Percentiles rank a stretch among this genome's conserved stretches.
phyloP scores from a whole-genome alignment of 169 alveolate genomes.

The Eimeria acervulina region DNA sequence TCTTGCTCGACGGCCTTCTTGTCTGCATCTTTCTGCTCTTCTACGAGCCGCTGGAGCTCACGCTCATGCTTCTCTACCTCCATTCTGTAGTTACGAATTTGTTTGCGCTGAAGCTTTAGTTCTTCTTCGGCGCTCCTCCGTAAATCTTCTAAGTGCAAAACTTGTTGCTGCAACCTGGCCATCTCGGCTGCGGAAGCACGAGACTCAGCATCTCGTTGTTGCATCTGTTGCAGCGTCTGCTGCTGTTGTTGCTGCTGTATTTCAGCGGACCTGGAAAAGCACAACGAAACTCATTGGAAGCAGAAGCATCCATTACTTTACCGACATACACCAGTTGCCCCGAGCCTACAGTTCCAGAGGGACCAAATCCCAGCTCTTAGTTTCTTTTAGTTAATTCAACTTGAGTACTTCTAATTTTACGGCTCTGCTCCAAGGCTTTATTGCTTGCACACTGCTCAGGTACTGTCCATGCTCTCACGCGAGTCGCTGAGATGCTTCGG shows the following conservation, averaged over 20 bases:
- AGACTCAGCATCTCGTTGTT: slow-evolving; percentile 48
- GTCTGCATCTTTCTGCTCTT: slow-evolving; percentile 23
- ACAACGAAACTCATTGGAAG: not conserved
- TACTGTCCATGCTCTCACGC: slow-evolving; percentile 47
- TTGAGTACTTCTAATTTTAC: not conserved
- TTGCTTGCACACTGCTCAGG: not conserved
- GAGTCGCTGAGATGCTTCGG: slow-evolving; percentile 60
- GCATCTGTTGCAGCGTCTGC: slow-evolving; percentile 59
- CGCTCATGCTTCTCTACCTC: slow-evolving; percentile 34
- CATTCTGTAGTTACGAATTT: slow-evolving; percentile 42
- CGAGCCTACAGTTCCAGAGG: not conserved
- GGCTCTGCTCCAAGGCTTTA: not conserved
- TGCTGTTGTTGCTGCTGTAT: slow-evolving; percentile 67
- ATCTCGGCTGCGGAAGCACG: slow-evolving; percentile 33
- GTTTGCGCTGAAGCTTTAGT: slow-evolving; percentile 15
- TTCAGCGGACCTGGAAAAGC: slow-evolving; percentile 51
- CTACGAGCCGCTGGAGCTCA: not conserved
- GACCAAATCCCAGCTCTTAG: not conserved
- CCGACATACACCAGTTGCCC: not conserved
- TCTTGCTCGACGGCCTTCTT: slow-evolving; percentile 48
- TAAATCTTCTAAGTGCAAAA: slow-evolving; percentile 2
- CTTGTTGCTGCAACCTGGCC: slow-evolving; percentile 60
- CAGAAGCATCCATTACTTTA: not conserved
- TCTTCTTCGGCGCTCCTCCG: slow-evolving; percentile 51
- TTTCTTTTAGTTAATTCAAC: not conserved